Conservation (phyloP, 257 asterid genomes). For the Lycium ferocissimum region DNA sequence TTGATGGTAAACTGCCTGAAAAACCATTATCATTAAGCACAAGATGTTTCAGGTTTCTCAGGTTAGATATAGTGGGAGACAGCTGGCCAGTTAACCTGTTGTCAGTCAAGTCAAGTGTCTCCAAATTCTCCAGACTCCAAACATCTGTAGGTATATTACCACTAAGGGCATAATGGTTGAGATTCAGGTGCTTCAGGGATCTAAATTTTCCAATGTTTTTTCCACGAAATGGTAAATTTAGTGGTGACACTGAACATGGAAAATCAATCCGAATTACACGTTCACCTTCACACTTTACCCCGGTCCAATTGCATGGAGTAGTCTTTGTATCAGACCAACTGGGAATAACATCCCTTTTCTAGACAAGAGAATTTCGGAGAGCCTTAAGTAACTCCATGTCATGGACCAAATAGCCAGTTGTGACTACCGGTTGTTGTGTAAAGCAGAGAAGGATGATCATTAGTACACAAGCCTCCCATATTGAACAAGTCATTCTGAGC, state of each 20-base stretch:
- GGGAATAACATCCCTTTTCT: constrained; percentile 42
- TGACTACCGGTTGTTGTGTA: constrained; percentile 33
- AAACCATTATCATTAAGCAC: constrained; percentile 69
- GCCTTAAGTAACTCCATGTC: constrained; percentile 49
- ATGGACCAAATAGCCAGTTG: constrained; percentile 32
- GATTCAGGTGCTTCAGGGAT: constrained; percentile 61
- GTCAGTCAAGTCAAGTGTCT: constrained; percentile 60
- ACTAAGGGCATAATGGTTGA: constrained; percentile 59
- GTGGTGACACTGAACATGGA: constrained; percentile 44
- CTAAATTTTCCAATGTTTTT: constrained; percentile 47
- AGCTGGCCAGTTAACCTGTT: constrained; percentile 59
- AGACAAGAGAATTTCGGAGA: constrained; percentile 47
- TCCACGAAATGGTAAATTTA: constrained; percentile 56
- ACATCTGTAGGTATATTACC: constrained; percentile 56
- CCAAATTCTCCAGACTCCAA: constrained; percentile 61
- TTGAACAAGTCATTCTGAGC: constrained; percentile 34
- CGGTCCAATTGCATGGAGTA: constrained; percentile 72
- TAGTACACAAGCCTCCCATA: constrained; percentile 35
- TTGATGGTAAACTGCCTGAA: constrained; percentile 60
- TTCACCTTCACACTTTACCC: constrained; percentile 59
- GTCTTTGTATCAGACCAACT: constrained; percentile 53
- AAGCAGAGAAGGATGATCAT: constrained; percentile 38
- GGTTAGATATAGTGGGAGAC: constrained; percentile 46
- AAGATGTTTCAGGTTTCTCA: constrained; percentile 51
- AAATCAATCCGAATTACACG: constrained; percentile 48